Conservation (phyloP, 495 filamentous ascomycete species). For the Aspergillus sclerotioniger region DNA sequence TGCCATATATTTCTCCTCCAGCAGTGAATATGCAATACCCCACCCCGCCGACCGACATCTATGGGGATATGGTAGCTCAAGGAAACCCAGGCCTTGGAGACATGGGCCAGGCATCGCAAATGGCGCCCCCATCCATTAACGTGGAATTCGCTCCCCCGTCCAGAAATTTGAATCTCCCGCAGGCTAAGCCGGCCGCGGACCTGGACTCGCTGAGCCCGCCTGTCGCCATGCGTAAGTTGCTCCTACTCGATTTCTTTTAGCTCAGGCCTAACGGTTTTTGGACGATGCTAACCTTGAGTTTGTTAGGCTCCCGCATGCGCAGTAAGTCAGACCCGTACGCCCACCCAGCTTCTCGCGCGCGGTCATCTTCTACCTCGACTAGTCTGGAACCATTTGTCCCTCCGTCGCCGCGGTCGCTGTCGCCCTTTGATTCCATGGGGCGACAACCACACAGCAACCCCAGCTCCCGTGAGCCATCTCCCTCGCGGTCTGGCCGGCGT, state of each 20-base stretch:
- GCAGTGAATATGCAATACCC: conserved; percentile 47
- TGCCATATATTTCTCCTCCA: conserved; percentile 51
- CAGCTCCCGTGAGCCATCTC: conserved; percentile 57
- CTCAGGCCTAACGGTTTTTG: conserved; percentile 9
- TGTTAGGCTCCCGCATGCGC: conserved; percentile 55
- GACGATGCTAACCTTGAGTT: conserved; percentile 16
- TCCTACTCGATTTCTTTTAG: background rate
- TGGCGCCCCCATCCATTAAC: conserved; percentile 86
- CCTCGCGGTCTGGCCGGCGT: conserved; percentile 62
- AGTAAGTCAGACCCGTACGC: conserved; percentile 74
- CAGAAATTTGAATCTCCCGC: conserved; percentile 67
- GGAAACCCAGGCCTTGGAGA: conserved; percentile 44
- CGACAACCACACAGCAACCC: conserved; percentile 42
- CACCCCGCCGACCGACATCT: conserved; percentile 52
- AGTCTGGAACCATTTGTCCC: conserved; percentile 45
- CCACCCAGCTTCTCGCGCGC: conserved; percentile 41
- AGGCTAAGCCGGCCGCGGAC: conserved; percentile 59
- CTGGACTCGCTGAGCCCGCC: conserved; percentile 67
- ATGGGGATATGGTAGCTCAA: conserved; percentile 38
- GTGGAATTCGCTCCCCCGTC: conserved; percentile 92
- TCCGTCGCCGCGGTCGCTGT: conserved; percentile 61
- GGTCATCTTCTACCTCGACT: conserved; percentile 42
- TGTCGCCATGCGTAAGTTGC: conserved; percentile 73
- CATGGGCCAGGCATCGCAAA: conserved; percentile 68
- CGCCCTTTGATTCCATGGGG: conserved; percentile 53